These are phyloP conservation scores for Venturia oleaginea DNA, from an alignment of 2,329 filamentous ascomycete genomes.

Conservation along the genomic window DNA sequence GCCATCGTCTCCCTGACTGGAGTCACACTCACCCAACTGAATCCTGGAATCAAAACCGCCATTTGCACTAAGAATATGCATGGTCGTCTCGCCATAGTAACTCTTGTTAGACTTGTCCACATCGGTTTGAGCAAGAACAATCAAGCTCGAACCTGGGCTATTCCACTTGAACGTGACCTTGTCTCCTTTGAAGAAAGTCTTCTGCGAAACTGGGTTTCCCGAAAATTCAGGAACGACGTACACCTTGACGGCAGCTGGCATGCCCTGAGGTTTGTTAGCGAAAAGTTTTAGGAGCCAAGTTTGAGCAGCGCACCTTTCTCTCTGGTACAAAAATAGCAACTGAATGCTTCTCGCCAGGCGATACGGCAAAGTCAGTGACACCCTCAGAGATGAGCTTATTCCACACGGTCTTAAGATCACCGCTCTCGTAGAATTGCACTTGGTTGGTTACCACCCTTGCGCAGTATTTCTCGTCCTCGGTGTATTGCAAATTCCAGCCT, in stretches of 20 bases:
- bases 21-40: conserved; percentile 48
- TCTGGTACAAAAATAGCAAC: conserved; percentile 94
- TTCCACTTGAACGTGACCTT: conserved; percentile 99
- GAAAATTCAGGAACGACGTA: conserved; percentile 83
- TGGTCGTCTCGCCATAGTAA: conserved; percentile 96
- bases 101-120: conserved; percentile 98
- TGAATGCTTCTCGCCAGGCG: conserved; percentile 80
- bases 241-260: conserved; percentile 88
- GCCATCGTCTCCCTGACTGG: not conserved
- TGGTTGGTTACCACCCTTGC: conserved; percentile 93
- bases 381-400: conserved; percentile 93
- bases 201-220: conserved; percentile 73
- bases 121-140: conserved; percentile 94
- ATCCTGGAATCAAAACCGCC: conserved; percentile 89
- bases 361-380: conserved; percentile 78
- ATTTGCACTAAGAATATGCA: conserved; percentile 88
- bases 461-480: conserved; percentile 84
- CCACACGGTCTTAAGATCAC: conserved; percentile 79
- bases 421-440: conserved; percentile 91
- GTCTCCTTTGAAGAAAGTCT: conserved; percentile 98
- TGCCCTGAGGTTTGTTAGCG: conserved; percentile 49
- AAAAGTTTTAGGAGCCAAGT: not conserved
- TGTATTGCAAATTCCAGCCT: conserved; percentile 97
- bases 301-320: conserved; percentile 60
- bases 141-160: conserved; percentile 75